A percentile compares a stretch with the other conserved stretches of the same genome.
Evolutionary conservation across 2,329 filamentous ascomycete genomes (phyloP).

Genomic region (Lasiodiplodia sp.): DNA sequence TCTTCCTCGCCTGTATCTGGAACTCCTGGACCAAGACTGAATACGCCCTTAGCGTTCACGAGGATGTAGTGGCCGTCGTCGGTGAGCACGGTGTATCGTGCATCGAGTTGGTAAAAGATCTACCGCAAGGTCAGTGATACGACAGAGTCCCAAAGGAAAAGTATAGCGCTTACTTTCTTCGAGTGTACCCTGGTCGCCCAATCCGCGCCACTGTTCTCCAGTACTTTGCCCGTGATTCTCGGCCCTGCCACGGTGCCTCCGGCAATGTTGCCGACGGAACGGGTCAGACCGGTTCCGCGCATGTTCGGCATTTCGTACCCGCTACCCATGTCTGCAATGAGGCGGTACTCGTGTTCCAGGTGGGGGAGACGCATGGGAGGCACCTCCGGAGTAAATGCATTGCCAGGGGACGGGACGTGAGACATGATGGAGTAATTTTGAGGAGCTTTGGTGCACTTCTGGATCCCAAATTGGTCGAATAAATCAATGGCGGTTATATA

Average conservation of each 20-base stretch:
- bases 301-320: not conserved
- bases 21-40: not conserved
- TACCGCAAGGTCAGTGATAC: not conserved
- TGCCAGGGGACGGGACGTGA: not conserved
- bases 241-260: not conserved
- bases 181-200: not conserved
- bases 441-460: too few species aligned
- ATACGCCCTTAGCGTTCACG: not conserved
- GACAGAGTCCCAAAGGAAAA: not conserved
- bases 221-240: not conserved
- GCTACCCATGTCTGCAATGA: not conserved
- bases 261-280: not conserved
- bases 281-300: not conserved
- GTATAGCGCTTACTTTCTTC: not conserved
- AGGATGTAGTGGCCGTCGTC: not conserved
- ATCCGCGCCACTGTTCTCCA: not conserved
- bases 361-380: not conserved
- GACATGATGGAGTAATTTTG: not conserved
- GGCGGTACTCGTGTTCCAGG: not conserved
- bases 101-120: not conserved
- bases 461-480: too few species aligned
- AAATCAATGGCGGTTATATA: too few species aligned
- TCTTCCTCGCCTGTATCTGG: not conserved
- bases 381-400: not conserved
- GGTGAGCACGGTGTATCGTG: not conserved